Percentiles rank a stretch among this genome's conserved stretches.
Conservation (phyloP, 768 basidiomycete species). For the Heimioporus sp. region DNA sequence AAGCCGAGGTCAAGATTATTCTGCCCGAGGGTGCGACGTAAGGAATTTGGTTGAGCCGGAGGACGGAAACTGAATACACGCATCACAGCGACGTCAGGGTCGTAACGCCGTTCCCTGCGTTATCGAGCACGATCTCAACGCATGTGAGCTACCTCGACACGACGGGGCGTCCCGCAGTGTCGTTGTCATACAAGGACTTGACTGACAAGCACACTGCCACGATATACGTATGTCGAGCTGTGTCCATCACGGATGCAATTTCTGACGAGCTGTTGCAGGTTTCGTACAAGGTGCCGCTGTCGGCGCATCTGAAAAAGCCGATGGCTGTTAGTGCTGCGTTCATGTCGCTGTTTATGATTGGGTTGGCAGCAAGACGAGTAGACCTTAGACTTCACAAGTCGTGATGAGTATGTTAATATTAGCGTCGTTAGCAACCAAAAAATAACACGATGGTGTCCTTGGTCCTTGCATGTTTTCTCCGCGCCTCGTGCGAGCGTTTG, state of each 20-base stretch:
- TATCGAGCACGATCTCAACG: conserved; percentile 56
- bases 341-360: conserved; percentile 59
- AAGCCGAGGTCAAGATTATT: conserved; percentile 76
- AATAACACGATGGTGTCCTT: too few species aligned
- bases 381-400: conserved; percentile 48
- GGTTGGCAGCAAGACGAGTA: conserved; percentile 46
- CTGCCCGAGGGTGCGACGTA: conserved; percentile 96
- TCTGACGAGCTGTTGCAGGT: conserved; percentile 51
- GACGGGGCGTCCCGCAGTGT: conserved; percentile 77
- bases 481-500: conserved; percentile 3
- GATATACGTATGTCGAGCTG: conserved; percentile 70
- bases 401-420: conserved; percentile 5
- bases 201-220: conserved; percentile 77
- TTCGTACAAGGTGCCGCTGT: conserved; percentile 77
- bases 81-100: conserved; percentile 70
- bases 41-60: conserved; percentile 33
- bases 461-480: background rate
- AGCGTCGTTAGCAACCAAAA: too few species aligned
- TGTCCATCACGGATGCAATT: background rate
- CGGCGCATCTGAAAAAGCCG: conserved; percentile 87
- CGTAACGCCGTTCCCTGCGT: conserved; percentile 73
- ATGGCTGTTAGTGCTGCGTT: conserved; percentile 72
- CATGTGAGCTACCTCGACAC: conserved; percentile 92
- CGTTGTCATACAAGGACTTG: conserved; percentile 67
- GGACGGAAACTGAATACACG: conserved; percentile 6